These are phyloP conservation scores for Cercospora citrullina DNA, from an alignment of 2,329 filamentous ascomycete species.

Conservation along the genomic window DNA sequence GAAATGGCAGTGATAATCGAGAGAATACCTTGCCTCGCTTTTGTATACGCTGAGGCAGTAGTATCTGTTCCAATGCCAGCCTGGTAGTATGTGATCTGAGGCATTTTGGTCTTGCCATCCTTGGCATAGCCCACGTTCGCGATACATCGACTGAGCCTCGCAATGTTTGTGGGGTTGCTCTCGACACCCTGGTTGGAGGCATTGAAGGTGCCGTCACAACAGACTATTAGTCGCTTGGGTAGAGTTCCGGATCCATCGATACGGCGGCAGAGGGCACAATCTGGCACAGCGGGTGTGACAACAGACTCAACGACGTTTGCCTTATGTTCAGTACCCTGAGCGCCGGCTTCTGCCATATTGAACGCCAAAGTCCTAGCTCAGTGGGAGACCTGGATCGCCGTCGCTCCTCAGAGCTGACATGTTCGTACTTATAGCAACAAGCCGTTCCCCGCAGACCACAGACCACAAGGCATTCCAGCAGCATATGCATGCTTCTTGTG, in stretches of 20 bases:
- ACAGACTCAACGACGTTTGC: constrained; percentile 5
- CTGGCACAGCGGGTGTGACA: constrained; percentile 2
- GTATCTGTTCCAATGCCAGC: constrained; percentile 32
- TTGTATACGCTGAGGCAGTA: constrained; percentile 21
- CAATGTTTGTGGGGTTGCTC: constrained; percentile 32
- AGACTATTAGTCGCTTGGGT: constrained; percentile 29
- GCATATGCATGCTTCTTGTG: constrained; percentile 8
- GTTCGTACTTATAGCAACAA: background rate
- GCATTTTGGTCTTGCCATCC: constrained; percentile 26
- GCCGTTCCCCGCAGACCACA: background rate
- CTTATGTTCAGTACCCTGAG: background rate
- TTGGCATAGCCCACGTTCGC: constrained; percentile 25
- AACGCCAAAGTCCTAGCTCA: background rate
- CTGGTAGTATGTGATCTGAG: constrained; percentile 37
- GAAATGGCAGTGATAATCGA: background rate
- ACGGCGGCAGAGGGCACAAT: constrained; percentile 9
- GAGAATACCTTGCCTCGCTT: constrained; percentile 18
- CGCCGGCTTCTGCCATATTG: background rate
- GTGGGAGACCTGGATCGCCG: background rate
- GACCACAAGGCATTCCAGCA: background rate
- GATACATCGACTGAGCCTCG: constrained; percentile 32
- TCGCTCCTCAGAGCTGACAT: background rate
- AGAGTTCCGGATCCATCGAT: constrained; percentile 21
- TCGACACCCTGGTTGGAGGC: constrained; percentile 26
- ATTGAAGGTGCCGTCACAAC: constrained; percentile 32